Evolutionary conservation across 352 stramenopile species (phyloP), one percentile per base, ranked within the genome.

Genomic region (Pythium dissotocum): DNA sequence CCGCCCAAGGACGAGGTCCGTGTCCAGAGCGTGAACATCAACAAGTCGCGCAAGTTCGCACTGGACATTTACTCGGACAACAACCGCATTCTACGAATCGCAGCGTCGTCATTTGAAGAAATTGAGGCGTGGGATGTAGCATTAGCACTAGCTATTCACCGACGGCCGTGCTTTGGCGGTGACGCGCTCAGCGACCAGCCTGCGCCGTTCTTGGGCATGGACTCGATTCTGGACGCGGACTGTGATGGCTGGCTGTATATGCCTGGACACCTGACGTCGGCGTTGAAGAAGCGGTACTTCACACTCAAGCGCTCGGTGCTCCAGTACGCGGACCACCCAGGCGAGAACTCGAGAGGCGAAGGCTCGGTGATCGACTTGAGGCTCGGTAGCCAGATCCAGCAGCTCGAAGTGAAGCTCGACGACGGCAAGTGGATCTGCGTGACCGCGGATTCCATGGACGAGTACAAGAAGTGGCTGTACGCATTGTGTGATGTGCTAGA

Each of bases 241-340:
- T 90, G 83, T 68, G 85, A 93, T 63, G 85, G 85, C 0, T 93
- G 83, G 83, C 73, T 93, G 6, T 89, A 91, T 65, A 87, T 90
- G 71, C 78, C 78, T 58, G 82, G 80, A 7, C 70, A 87, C 57
- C 75, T 77, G 30, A 83, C 83, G 16, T 81, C 79, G 3, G 73
- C 80, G 49, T 91, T 83, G 83, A 82, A 90, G 58, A 82, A 84
- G 33, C 77, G 82, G 2, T 95, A 87, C 69, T 95, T 95, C 65
- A 90, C 77, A 51, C 69, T 95, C n/a, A 82, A 79, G 5, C 72
- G 72, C 2, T 80, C 77, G 10, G 73, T 81, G 28, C 62, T 95
- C n/a, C 70, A 82, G 64, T 95, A 91, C 55, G 68, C 78, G 6
- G 82, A 93, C 24, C 77, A 77, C 36, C 83, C 85, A 38, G 79